These are phyloP conservation scores for Antitrichia curtipendula DNA, from an alignment of 225 moss, liverwort and hornwort genomes.

Conservation along the genomic window DNA sequence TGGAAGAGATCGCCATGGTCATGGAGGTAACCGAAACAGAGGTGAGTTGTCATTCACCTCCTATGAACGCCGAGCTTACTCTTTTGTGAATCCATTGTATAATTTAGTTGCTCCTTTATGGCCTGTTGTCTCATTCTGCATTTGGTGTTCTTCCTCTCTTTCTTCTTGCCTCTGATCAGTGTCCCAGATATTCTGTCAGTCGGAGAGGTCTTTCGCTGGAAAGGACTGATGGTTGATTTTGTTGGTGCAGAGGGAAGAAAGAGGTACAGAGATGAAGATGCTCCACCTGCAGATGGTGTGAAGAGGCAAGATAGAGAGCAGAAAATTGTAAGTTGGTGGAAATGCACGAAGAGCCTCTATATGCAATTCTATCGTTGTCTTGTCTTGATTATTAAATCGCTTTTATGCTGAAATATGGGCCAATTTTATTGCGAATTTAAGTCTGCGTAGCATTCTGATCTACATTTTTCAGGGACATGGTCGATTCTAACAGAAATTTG, in stretches of 20 bases:
- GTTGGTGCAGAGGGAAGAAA: conserved; percentile 48
- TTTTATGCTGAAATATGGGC: neutral
- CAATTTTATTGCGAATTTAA: neutral
- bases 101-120: neutral
- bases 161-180: neutral
- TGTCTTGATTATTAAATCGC: neutral
- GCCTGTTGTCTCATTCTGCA: neutral
- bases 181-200: neutral
- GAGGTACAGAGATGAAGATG: conserved; percentile 83
- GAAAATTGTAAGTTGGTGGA: conserved; percentile 35
- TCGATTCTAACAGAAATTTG: neutral
- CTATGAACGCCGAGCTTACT: neutral
- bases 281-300: conserved; percentile 89
- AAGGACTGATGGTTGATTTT: neutral
- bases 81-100: neutral
- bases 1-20: conserved; percentile 51
- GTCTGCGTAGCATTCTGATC: neutral
- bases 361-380: neutral
- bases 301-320: conserved; percentile 55
- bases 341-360: neutral
- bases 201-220: neutral
- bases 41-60: conserved; percentile 19
- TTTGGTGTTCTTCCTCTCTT: neutral
- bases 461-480: neutral
- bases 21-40: conserved; percentile 59